Evolutionary conservation across 768 basidiomycete genomes (phyloP).

Genomic region (Mycena galericulata): DNA sequence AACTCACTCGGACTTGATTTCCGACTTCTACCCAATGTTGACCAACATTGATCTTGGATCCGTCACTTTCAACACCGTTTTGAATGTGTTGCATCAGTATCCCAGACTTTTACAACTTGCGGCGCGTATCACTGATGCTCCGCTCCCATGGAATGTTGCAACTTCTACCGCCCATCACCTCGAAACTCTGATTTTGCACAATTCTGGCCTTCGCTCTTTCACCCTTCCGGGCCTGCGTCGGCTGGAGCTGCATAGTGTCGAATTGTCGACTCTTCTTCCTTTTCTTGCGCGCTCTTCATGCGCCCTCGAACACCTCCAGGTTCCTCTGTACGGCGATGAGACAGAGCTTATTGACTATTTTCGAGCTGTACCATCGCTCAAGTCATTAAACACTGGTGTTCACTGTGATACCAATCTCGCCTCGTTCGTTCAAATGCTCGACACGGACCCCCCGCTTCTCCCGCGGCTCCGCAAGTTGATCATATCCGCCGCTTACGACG

Average conservation of each 20-base stretch:
- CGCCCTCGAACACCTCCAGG: background rate
- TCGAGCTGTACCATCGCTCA: slow-evolving; percentile 2
- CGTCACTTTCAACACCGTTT: background rate
- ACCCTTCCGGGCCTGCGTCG: slow-evolving; percentile 1
- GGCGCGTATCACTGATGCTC: background rate
- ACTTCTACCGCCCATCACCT: background rate
- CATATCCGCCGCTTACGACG: background rate
- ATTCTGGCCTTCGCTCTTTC: background rate
- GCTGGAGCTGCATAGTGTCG: background rate
- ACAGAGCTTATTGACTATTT: background rate
- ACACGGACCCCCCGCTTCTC: background rate
- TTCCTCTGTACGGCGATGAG: background rate
- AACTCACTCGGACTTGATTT: background rate
- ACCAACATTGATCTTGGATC: slow-evolving; percentile 6
- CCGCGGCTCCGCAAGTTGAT: slow-evolving; percentile 2
- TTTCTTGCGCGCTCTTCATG: slow-evolving; percentile 6
- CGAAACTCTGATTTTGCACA: background rate
- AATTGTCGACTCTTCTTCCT: background rate
- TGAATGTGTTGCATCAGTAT: background rate
- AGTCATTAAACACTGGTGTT: background rate
- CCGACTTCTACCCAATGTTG: background rate
- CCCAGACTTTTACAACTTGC: background rate
- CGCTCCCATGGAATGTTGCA: background rate
- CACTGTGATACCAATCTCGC: background rate
- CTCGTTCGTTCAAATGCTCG: background rate